Evolutionary conservation across 768 basidiomycete species (phyloP).

Genomic region (Boletus huronensis): DNA sequence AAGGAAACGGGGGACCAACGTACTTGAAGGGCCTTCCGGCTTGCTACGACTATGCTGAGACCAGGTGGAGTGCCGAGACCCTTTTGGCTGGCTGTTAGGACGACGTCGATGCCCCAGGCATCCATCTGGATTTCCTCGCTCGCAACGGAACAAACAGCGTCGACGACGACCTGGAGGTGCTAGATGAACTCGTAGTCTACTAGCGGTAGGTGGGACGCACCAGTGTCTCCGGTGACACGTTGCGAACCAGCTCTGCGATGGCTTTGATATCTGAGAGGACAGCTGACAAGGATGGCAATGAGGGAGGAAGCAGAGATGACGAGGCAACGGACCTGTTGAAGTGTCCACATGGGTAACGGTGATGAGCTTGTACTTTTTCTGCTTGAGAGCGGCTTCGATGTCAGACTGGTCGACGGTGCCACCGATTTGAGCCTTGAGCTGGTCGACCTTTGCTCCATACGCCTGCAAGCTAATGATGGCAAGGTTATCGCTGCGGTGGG

Average conservation of each 20-base stretch:
- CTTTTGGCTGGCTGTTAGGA: conserved; percentile 85
- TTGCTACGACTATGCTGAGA: conserved; percentile 80
- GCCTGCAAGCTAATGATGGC: conserved; percentile 57
- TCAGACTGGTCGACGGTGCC: conserved; percentile 59
- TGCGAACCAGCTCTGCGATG: conserved; percentile 67
- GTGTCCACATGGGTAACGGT: conserved; percentile 97
- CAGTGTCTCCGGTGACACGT: conserved; percentile 81
- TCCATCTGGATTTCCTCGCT: conserved; percentile 95
- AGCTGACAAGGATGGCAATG: conserved; percentile 36
- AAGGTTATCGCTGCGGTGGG: background rate
- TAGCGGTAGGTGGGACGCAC: conserved; percentile 36
- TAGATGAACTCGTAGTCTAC: background rate
- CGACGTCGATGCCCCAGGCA: conserved; percentile 88
- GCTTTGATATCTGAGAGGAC: conserved; percentile 83
- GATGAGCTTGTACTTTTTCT: conserved; percentile 82
- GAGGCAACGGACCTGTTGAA: conserved; percentile 55
- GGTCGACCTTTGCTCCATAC: conserved; percentile 86
- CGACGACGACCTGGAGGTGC: conserved; percentile 61
- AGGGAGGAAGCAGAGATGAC: background rate
- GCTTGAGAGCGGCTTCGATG: conserved; percentile 65
- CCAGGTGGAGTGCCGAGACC: conserved; percentile 94
- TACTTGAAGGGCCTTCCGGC: conserved; percentile 72
- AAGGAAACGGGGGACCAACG: background rate
- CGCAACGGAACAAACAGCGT: conserved; percentile 96
- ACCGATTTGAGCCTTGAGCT: conserved; percentile 82